Base-by-base conservation (phyloP, 1,139 yeast genomes). In the Zygosaccharomyces sapae region DNA sequence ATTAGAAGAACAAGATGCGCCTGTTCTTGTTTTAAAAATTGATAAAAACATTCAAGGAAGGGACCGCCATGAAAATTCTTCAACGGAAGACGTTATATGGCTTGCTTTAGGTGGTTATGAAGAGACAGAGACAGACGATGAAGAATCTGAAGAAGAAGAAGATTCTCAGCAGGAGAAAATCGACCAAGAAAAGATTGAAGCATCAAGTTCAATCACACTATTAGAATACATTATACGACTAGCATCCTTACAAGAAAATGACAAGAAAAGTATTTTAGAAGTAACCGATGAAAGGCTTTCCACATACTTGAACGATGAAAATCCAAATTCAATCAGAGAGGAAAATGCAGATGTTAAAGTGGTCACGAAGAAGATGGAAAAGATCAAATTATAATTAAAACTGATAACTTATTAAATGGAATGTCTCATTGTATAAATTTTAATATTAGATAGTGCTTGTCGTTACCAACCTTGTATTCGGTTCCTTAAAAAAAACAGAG, bases 261-360 rank as follows among this genome's bases (percentile, higher is more conserved):
- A 86, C 56, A 81, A 78, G 51, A 70, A 66, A 27, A 70, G 82
- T 0, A 66, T 85, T 6, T 63, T 80, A 19, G 69, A 76, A 2
- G 76, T 82, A 9, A 75, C 77, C 13, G 95, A 86, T 61, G 95
- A 86, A 61, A 74, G 85, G 19, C 68, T 86, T 16, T 68, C 83
- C 7, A 61, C 81, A 1, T 86, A 83, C 56, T 66, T 86, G 29
- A 75, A 77, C 42, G 89, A 86, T 56, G 87, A 82, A 51, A 70
- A 69, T 42, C 61, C 66, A 12, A 55, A 53, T 31, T 52, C 58
- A 2, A 55, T 56, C 22, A 49, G 51, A 33, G 45, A 50, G 19
- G 41, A 45, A 25, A 48, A 45, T 18, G 46, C 51, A 36, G 44
- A 54, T 31, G 46, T 52, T 29, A 50, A 57, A 16, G 55, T 51